Evolutionary conservation across 805 yeast species (phyloP).

Genomic region (Teunomyces cretensis): DNA sequence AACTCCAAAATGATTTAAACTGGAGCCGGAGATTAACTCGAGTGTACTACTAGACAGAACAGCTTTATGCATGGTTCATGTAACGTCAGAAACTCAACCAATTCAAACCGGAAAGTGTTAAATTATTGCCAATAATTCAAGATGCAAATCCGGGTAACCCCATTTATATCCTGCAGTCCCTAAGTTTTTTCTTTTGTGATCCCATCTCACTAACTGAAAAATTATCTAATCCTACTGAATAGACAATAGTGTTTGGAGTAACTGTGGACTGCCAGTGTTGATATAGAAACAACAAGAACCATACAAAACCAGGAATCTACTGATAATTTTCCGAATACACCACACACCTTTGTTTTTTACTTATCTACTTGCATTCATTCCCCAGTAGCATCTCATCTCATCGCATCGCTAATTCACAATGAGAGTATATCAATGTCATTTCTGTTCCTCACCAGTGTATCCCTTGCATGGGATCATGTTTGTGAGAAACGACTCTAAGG

Average conservation of each 20-base stretch:
- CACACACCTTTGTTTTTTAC: not conserved
- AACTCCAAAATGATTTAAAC: too few species aligned
- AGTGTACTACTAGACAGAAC: too few species aligned
- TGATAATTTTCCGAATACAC: not conserved
- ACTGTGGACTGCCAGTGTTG: not conserved
- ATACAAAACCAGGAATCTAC: not conserved
- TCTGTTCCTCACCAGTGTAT: slow-evolving; percentile 95
- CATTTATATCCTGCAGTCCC: not conserved
- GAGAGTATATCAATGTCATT: slow-evolving; percentile 92
- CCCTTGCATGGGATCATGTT: slow-evolving; percentile 87
- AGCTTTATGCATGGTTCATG: too few species aligned
- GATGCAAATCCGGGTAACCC: slow-evolving; percentile 2
- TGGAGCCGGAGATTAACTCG: too few species aligned
- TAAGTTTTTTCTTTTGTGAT: slow-evolving; percentile 1
- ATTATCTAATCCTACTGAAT: not conserved
- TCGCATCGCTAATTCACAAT: slow-evolving; percentile 31
- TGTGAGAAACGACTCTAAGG: slow-evolving; percentile 97
- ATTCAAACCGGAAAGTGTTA: too few species aligned
- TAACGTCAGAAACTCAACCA: too few species aligned
- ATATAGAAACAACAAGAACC: not conserved
- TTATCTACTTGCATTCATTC: not conserved
- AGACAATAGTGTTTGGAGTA: not conserved
- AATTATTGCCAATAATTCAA: too few species aligned
- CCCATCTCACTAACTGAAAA: slow-evolving; percentile 4
- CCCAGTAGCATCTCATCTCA: slow-evolving; percentile 1